phyloP scores from a whole-genome alignment of 2,329 filamentous ascomycete species.

The Xylaria hypoxylon region DNA sequence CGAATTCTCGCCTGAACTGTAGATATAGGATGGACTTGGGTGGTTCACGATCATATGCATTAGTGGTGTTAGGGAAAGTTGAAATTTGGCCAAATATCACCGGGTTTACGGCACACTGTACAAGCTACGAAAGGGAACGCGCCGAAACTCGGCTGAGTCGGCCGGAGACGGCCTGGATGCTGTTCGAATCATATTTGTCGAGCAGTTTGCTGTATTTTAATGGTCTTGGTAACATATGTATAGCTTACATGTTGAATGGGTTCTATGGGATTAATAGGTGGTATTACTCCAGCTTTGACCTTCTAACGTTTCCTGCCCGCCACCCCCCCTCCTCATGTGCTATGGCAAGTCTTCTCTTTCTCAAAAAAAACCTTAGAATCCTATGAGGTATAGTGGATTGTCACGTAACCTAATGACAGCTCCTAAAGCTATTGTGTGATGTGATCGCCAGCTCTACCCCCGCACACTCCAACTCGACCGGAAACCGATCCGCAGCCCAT shows the following conservation, averaged over 20 bases:
- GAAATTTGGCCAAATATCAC: constrained; percentile 14
- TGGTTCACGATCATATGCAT: constrained; percentile 36
- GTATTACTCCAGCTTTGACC: neutral
- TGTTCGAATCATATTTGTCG: neutral
- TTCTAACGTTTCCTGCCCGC: neutral
- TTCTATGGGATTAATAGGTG: neutral
- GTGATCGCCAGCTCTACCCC: constrained; percentile 14
- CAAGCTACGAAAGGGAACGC: constrained; percentile 7
- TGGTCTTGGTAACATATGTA: constrained; percentile 14
- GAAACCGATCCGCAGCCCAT: constrained; percentile 24
- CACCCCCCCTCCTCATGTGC: neutral
- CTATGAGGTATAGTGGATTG: neutral
- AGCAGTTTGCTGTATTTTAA: constrained; percentile 1
- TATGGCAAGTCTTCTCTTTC: neutral
- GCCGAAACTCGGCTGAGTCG: neutral
- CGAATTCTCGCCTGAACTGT: constrained; percentile 16
- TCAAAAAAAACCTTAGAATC: neutral
- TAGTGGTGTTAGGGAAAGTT: constrained; percentile 37
- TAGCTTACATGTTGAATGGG: neutral
- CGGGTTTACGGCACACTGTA: constrained; percentile 25
- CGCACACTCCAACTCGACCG: constrained; percentile 14
- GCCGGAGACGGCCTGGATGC: neutral
- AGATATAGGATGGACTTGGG: constrained; percentile 31
- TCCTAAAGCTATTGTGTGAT: neutral
- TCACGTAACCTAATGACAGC: neutral